Evolutionary conservation across 192 early-diverging fungal genomes (phyloP), one percentile per base, ranked within the genome.

Genomic region (Linnemannia exigua): DNA sequence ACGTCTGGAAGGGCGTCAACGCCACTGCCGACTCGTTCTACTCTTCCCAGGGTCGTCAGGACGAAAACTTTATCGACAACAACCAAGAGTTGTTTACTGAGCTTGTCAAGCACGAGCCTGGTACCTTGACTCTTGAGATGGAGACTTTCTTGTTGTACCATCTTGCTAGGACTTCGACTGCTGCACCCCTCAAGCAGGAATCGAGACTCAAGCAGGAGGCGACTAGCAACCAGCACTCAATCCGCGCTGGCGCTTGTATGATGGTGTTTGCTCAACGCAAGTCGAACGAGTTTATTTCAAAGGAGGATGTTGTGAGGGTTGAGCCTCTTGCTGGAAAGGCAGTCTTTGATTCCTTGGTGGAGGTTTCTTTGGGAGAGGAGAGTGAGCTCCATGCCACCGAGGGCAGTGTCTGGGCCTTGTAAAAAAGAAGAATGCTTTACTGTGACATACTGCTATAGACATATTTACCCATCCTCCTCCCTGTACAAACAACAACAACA

Each of bases 1-100:
- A 88, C 35, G 91, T 95, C 61, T 81, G 88, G 47, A 50, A 75
- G 1, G 96, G 97, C 0, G 50, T 94, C 48, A 95, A 96, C 72
- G 95, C 93, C 4, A 94, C 93, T 25, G 95, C 94, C 2, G 95
- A 96, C 76, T 94, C 94, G 9, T 98, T 98, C 88, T 98, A 98
- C 79, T 93, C 92, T 0, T 93, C 95, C 4, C 96, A 97, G 88
- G 97, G 95, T 0, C 91, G 97, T 7, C 75, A 80, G 3, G 95
- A 96, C 66, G 77, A 85, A 14, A 89, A 89, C 35, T 97, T 98
- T 87, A 89, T 91, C 80, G 97, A 99, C 77, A 90, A 89, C 35
- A 99, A 99, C 88, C 79, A 92, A 7, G 58, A 85, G 0, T 84
- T 99, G 22, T 76, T 99, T 17, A 72, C 75, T 0, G 67, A 87